A percentile compares a stretch with the other conserved stretches of the same genome.
These are phyloP conservation scores for Mycocentrospora acerina DNA, from an alignment of 2,329 filamentous ascomycete species.

Conservation along the genomic window DNA sequence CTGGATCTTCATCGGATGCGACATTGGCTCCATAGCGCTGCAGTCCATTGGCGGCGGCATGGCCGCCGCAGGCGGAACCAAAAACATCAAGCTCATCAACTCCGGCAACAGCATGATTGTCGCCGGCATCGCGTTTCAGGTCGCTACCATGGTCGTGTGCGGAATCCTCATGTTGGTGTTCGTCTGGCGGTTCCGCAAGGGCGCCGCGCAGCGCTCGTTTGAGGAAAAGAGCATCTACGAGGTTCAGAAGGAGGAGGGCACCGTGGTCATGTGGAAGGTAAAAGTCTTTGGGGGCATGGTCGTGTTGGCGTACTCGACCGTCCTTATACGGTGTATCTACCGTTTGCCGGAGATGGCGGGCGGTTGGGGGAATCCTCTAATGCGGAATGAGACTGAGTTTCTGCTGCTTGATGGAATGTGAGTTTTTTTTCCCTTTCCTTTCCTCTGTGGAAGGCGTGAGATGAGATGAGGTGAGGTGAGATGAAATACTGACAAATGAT, in stretches of 20 bases:
- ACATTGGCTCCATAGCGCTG: constrained; percentile 56
- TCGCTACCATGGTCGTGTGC: constrained; percentile 54
- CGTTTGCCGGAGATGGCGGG: constrained; percentile 50
- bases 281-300: constrained; percentile 30
- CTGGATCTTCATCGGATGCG: constrained; percentile 59
- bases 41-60: constrained; percentile 59
- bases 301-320: constrained; percentile 43
- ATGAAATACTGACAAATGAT: constrained; percentile 5
- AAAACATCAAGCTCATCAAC: constrained; percentile 36
- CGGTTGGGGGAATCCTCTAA: constrained; percentile 47
- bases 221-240: constrained; percentile 28
- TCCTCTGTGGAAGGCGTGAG: no score
- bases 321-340: constrained; percentile 50
- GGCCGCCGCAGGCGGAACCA: constrained; percentile 45
- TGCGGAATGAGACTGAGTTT: constrained; percentile 50
- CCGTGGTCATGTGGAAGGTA: constrained; percentile 15
- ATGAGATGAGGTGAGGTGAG: no score
- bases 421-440: no score
- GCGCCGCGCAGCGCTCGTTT: constrained; percentile 4
- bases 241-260: constrained; percentile 23
- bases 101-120: constrained; percentile 57
- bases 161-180: constrained; percentile 41
- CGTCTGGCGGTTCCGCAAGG: constrained; percentile 25
- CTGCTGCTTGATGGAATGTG: constrained; percentile 50
- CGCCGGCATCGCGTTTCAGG: constrained; percentile 57